Percentiles rank a stretch among this genome's conserved stretches.
phyloP scores from a whole-genome alignment of 2,329 filamentous ascomycete genomes.

The Cadophora malorum region DNA sequence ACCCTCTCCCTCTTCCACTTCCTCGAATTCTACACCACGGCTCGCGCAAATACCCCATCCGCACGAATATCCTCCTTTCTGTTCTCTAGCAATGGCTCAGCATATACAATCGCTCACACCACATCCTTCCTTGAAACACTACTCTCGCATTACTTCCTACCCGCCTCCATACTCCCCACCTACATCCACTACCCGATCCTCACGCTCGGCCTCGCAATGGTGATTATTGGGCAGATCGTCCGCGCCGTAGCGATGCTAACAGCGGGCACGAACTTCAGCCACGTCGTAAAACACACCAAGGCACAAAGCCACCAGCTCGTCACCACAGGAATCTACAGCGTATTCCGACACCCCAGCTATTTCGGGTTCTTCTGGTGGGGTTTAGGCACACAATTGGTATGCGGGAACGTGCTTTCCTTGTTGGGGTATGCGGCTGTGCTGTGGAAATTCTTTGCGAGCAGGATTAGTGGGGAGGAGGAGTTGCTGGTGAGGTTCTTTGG shows the following conservation, averaged over 20 bases:
- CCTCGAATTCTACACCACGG: constrained; percentile 93
- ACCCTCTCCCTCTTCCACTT: constrained; percentile 87
- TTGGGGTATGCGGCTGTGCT: constrained; percentile 75
- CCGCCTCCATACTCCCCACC: constrained; percentile 43
- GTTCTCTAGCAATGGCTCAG: constrained; percentile 81
- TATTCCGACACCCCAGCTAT: constrained; percentile 86
- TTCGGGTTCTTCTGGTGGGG: constrained; percentile 99
- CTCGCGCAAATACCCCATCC: constrained; percentile 77
- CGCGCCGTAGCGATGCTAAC: constrained; percentile 87
- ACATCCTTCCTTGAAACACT: constrained; percentile 77
- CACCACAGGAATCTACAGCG: constrained; percentile 77
- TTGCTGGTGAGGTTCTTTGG: constrained; percentile 84
- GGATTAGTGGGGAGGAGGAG: constrained; percentile 81
- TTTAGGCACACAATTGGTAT: constrained; percentile 87
- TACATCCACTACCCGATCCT: constrained; percentile 49
- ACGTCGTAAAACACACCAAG: constrained; percentile 76
- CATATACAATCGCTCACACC: constrained; percentile 83
- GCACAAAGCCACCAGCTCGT: constrained; percentile 78
- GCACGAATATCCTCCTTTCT: constrained; percentile 81
- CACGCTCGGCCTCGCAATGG: constrained; percentile 65
- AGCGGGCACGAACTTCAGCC: constrained; percentile 91
- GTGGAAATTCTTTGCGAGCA: constrained; percentile 81
- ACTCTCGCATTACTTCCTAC: constrained; percentile 63
- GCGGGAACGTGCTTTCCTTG: constrained; percentile 85
- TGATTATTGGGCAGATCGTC: constrained; percentile 74